These are phyloP conservation scores for Prunella vulgaris DNA, from an alignment of 257 asterid genomes.

Conservation along the genomic window DNA sequence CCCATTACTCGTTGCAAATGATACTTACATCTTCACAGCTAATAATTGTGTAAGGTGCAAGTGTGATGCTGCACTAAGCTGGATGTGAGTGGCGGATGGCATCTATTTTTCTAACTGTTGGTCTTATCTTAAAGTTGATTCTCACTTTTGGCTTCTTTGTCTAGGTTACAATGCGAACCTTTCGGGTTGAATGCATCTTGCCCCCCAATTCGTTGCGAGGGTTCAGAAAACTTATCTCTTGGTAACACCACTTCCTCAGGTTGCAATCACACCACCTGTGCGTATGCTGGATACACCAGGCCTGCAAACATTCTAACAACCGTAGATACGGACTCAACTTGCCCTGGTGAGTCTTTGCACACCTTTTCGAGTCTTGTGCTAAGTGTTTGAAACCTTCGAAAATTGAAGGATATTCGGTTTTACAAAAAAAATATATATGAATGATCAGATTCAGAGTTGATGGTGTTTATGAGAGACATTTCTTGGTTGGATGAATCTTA, in stretches of 20 bases:
- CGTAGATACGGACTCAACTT: slow-evolving; percentile 38
- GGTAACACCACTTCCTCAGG: slow-evolving; percentile 47
- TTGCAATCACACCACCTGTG: slow-evolving; percentile 51
- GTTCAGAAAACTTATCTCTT: slow-evolving; percentile 29
- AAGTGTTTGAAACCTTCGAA: not conserved
- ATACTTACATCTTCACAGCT: slow-evolving; percentile 65
- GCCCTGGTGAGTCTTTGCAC: slow-evolving; percentile 49
- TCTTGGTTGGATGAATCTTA: too few relatives aligned
- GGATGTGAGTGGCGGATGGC: slow-evolving; percentile 44
- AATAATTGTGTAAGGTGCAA: slow-evolving; percentile 58
- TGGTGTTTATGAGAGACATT: too few relatives aligned
- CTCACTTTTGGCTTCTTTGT: not conserved
- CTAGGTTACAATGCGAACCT: slow-evolving; percentile 69
- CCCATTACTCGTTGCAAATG: slow-evolving; percentile 66
- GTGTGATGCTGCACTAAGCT: slow-evolving; percentile 57
- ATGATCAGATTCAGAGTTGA: too few relatives aligned
- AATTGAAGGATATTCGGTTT: too few relatives aligned
- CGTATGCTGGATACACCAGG: slow-evolving; percentile 61
- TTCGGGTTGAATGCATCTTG: slow-evolving; percentile 51
- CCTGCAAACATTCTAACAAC: slow-evolving; percentile 30
- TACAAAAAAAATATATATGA: too few relatives aligned
- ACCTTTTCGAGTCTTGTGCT: not conserved
- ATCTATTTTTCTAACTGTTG: not conserved
- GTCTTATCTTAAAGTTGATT: not conserved
- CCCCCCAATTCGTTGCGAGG: slow-evolving; percentile 47